Base-by-base conservation (phyloP, 106 monocot genomes). In the Dendrobium catenatum region DNA sequence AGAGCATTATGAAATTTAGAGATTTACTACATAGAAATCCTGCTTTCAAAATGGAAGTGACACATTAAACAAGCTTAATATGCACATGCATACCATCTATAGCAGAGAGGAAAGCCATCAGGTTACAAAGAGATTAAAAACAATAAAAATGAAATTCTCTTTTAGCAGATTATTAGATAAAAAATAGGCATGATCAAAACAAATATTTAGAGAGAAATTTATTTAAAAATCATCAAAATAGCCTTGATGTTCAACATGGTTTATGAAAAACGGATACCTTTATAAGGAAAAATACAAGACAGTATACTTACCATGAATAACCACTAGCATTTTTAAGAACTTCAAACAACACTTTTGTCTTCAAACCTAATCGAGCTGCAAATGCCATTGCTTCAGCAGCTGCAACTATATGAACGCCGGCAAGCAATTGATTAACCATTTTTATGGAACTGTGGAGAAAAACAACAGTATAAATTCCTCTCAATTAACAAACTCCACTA, bases 361-460 rank as follows among this genome's bases (percentile, higher is more conserved):
- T 84, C 82, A 98, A 79, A 75, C 86, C 88, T 68, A 94, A 75
- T 85, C 91, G 84, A 83, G 94, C 94, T 5, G 92, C 94, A 82
- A 98, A 89, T 55, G 98, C 90, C 89, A 98, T 89, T 80, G 94
- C 98, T 86, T 98, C 98, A 81, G 94, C 94, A 83, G 94, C 86
- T 80, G 98, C 80, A 83, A 93, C 94, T 83, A 98, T 98, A 82
- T 98, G 94, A 79, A 98, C 93, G 82, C 98, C 98, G 85, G 98
- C 94, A 88, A 98, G 98, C 86, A 98, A 84, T 76, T 98, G 98
- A 79, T 98, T 98, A 42, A 98, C 87, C 91, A 94, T 98, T 85
- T 98, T 98, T 17, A 98, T 88, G 81, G 93, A 95, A 86, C 98
- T 96, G 87, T 40, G 80, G 51, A 84, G 55, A 77, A 68, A 84